Evolutionary conservation across 345 rosid species (phyloP), one percentile per base, ranked within the genome.

Genomic region (Lumnitzera racemosa): DNA sequence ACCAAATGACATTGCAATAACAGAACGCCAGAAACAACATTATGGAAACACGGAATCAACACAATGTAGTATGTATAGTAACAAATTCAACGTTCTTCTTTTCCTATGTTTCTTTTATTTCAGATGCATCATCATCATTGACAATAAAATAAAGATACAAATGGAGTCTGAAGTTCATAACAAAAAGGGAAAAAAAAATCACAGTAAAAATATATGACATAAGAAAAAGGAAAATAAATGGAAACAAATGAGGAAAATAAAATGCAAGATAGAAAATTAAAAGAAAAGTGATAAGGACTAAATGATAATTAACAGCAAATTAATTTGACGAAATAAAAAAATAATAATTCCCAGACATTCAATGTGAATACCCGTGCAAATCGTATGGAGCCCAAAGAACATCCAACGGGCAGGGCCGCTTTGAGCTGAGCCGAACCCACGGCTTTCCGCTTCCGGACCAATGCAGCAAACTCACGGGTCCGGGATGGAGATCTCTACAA

Each of bases 361-460:
- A 81, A 53, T 71, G 80, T 23, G 82, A 63, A 52, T 75, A 78
- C 36, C 84, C 87, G 68, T 83, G 84, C 83, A 92, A 78, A 63
- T 92, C 96, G 67, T 78, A 92, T 15, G 89, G 91, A 11, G 85
- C 83, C 98, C 98, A 92, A 24, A 89, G 80, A 0, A 85, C 70
- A 67, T 92, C 98, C 0, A 89, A 84, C 16, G 94, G 96, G 65
- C 98, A 92, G 15, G 94, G 78, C 59, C 73, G 73, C 78, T 79
- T 80, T 3, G 96, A 75, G 69, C 89, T 96, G 31, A 92, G 81
- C 80, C 98, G 75, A 20, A 82, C 67, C 98, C 98, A 92, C 1
- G 98, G 98, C 81, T 92, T 92, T 53, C 98, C 96, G 71, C 96
- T 87, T 27, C 98, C 98, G 27, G 98, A 92, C 98, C 98, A 92